Conservation (phyloP, 176 grass and related monocot genomes). For the Cenchrus americanus region DNA sequence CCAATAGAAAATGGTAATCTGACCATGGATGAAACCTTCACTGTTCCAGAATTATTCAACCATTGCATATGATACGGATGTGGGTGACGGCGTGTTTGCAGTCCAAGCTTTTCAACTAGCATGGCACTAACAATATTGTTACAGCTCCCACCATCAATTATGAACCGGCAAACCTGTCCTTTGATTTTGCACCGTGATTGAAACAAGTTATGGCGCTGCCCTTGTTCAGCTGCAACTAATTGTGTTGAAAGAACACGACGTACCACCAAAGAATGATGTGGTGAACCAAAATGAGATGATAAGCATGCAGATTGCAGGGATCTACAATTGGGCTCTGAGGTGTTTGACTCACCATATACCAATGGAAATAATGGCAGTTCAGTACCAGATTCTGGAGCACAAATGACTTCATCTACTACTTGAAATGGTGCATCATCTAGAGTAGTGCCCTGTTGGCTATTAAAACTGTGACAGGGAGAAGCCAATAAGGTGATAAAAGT, state of each 20-base stretch:
- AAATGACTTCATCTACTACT: not conserved
- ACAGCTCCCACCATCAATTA: not conserved
- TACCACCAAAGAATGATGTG: not conserved
- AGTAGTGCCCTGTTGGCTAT: too few species aligned
- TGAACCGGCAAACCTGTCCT: not conserved
- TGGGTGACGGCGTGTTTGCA: not conserved
- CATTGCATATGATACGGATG: conserved; percentile 2
- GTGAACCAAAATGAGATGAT: not conserved
- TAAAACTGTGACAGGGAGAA: not conserved
- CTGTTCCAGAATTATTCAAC: not conserved
- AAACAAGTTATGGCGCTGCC: not conserved
- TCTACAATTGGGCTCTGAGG: not conserved
- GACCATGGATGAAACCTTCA: not conserved
- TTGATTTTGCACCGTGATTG: not conserved
- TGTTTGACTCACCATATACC: too few species aligned
- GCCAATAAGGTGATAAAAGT: not conserved
- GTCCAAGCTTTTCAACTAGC: not conserved
- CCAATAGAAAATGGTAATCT: not conserved
- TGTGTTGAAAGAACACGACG: not conserved
- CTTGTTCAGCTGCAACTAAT: conserved; percentile 14
- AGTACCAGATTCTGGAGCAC: not conserved
- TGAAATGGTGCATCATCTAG: too few species aligned
- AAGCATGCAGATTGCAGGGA: not conserved
- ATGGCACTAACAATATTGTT: not conserved
- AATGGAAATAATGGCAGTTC: not conserved